Conservation (phyloP, 192 early-diverging fungal species). For the Gamsiella multidivaricata region DNA sequence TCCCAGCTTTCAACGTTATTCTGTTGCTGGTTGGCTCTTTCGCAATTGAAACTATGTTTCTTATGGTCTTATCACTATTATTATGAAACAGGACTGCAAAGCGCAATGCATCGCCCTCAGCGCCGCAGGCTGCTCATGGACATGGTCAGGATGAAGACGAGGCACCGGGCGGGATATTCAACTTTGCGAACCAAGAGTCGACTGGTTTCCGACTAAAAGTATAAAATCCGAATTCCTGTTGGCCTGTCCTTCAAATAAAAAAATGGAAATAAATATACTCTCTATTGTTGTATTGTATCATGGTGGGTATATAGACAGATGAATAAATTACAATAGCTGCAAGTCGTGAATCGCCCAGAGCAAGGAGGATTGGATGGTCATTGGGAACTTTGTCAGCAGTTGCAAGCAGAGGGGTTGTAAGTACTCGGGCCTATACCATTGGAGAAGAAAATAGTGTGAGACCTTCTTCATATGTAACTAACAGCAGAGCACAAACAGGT, state of each 20-base stretch:
- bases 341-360: slow-evolving; percentile 52
- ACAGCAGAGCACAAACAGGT: not conserved
- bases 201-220: slow-evolving; percentile 67
- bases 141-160: slow-evolving; percentile 60
- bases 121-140: slow-evolving; percentile 69
- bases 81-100: slow-evolving; percentile 25
- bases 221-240: not conserved
- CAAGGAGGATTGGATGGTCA: slow-evolving; percentile 51
- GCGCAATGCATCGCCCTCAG: slow-evolving; percentile 60
- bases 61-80: not conserved
- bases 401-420: slow-evolving; percentile 46
- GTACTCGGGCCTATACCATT: slow-evolving; percentile 34
- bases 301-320: slow-evolving; percentile 29
- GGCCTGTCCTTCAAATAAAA: not conserved
- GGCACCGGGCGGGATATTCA: slow-evolving; percentile 55
- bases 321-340: slow-evolving; percentile 23
- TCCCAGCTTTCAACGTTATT: too few relatives aligned
- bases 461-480: not conserved
- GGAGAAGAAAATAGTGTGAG: not conserved
- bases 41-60: not conserved
- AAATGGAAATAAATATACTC: not conserved
- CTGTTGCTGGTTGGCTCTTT: too few relatives aligned
- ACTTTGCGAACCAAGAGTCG: slow-evolving; percentile 66
- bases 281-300: too few relatives aligned
- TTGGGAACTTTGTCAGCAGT: slow-evolving; percentile 49